Conservation (phyloP, 169 alveolate genomes). For the Eimeria brunetti region DNA sequence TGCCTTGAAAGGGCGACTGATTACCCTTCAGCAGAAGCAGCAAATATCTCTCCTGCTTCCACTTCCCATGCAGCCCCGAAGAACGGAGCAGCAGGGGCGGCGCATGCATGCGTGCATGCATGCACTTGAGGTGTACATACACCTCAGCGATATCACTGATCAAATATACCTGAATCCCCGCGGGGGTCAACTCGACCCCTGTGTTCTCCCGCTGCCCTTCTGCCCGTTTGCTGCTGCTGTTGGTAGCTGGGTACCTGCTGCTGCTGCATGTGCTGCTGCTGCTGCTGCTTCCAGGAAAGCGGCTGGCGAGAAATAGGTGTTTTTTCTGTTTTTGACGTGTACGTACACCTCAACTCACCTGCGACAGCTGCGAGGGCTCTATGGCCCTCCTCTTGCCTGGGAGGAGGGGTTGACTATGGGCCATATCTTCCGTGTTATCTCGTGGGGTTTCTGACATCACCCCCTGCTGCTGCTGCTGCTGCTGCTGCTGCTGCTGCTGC, state of each 20-base stretch:
- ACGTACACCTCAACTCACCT: not conserved
- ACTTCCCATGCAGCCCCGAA: not conserved
- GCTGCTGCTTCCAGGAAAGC: not conserved
- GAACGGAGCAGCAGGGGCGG: not conserved
- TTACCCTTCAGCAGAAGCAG: not conserved
- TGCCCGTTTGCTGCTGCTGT: not conserved
- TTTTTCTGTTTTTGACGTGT: conserved; percentile 33
- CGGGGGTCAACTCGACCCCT: conserved; percentile 43
- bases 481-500: not conserved
- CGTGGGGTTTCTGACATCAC: not conserved
- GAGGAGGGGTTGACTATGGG: not conserved
- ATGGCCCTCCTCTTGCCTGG: not conserved
- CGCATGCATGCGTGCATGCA: not conserved
- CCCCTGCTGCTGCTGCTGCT: conserved; percentile 38
- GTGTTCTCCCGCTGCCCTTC: conserved; percentile 52
- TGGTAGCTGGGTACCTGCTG: not conserved
- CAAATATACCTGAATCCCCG: conserved; percentile 29
- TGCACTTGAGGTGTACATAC: not conserved
- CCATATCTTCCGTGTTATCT: not conserved
- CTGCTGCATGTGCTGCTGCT: not conserved
- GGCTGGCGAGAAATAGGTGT: conserved; percentile 34
- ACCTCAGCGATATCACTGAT: not conserved
- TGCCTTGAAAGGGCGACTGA: too few relatives aligned
- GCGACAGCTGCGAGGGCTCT: not conserved
- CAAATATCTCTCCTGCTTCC: not conserved